Evolutionary conservation across 2,329 filamentous ascomycete genomes (phyloP).

Genomic region (Rhinocladiella mackenziei): DNA sequence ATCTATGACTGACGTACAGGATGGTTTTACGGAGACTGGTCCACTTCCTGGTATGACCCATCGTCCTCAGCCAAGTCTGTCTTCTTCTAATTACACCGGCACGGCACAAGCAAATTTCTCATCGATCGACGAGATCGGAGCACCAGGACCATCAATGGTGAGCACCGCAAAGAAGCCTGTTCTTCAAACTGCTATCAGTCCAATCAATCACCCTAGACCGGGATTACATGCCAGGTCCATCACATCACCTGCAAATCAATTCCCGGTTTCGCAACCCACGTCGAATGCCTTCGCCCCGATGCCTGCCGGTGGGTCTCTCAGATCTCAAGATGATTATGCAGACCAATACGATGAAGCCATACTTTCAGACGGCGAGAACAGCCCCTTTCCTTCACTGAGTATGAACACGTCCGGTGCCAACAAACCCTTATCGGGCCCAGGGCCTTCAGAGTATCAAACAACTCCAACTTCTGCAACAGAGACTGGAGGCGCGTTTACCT

Average conservation of each 20-base stretch:
- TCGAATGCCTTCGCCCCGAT: constrained; percentile 17
- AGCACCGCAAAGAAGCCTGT: constrained; percentile 52
- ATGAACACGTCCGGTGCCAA: constrained; percentile 28
- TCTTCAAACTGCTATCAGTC: constrained; percentile 66
- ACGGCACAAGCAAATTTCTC: constrained; percentile 26
- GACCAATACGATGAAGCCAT: constrained; percentile 68
- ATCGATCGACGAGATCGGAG: constrained; percentile 38
- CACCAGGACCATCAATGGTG: constrained; percentile 53
- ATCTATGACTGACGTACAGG: constrained; percentile 74
- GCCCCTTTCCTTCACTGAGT: constrained; percentile 35
- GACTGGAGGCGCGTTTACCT: constrained; percentile 40
- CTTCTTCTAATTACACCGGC: constrained; percentile 16
- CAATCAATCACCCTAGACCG: constrained; percentile 83
- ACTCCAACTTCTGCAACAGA: constrained; percentile 31
- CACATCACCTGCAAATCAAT: constrained; percentile 67
- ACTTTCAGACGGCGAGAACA: constrained; percentile 79
- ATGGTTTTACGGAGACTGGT: constrained; percentile 72
- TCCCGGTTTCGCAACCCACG: constrained; percentile 34
- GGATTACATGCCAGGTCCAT: constrained; percentile 75
- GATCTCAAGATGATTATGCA: constrained; percentile 22
- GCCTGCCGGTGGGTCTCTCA: constrained; percentile 13
- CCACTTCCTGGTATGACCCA: constrained; percentile 55
- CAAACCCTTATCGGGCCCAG: constrained; percentile 14
- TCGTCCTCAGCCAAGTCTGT: constrained; percentile 26
- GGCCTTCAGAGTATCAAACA: constrained; percentile 28